phyloP scores from a whole-genome alignment of 345 rosid genomes.

The Moringa oleifera region DNA sequence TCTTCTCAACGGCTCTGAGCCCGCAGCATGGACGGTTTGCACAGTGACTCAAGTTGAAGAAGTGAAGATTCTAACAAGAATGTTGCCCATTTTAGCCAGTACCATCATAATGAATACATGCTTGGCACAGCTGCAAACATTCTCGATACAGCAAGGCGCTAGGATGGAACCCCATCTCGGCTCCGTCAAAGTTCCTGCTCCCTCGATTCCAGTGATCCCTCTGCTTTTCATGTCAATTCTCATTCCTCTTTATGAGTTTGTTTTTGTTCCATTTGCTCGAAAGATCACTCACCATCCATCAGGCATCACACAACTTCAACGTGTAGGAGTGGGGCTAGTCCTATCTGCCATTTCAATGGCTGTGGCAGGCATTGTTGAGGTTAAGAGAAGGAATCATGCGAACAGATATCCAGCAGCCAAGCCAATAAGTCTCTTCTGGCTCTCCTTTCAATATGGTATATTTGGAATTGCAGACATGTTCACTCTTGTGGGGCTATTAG shows the following conservation, averaged over 20 bases:
- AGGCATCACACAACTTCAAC: slow-evolving; percentile 40
- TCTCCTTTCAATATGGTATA: slow-evolving; percentile 32
- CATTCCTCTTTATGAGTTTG: slow-evolving; percentile 29
- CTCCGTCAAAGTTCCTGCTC: slow-evolving; percentile 24
- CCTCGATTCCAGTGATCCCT: slow-evolving; percentile 37
- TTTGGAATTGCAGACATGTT: slow-evolving; percentile 50
- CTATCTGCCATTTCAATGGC: slow-evolving; percentile 39
- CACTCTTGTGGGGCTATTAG: slow-evolving; percentile 39
- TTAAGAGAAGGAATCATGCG: slow-evolving; percentile 26
- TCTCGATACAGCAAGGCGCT: slow-evolving; percentile 36
- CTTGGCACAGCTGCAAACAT: slow-evolving; percentile 38
- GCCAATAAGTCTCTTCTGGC: slow-evolving; percentile 34
- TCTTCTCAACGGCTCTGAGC: slow-evolving; percentile 8
- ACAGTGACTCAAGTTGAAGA: slow-evolving; percentile 48
- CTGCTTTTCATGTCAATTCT: slow-evolving; percentile 32
- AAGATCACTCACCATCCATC: slow-evolving; percentile 32
- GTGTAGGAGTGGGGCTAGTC: slow-evolving; percentile 39
- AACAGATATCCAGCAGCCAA: not conserved
- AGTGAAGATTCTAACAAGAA: slow-evolving; percentile 37
- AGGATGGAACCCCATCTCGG: slow-evolving; percentile 33
- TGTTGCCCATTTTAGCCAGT: slow-evolving; percentile 39
- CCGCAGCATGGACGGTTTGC: slow-evolving; percentile 30
- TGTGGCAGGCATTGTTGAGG: slow-evolving; percentile 35
- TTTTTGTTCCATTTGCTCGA: slow-evolving; percentile 33
- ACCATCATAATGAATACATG: slow-evolving; percentile 41